A percentile compares a stretch with the other conserved stretches of the same genome.
Evolutionary conservation across 139 green algal species (phyloP).

Genomic region (Chlorella sp.): DNA sequence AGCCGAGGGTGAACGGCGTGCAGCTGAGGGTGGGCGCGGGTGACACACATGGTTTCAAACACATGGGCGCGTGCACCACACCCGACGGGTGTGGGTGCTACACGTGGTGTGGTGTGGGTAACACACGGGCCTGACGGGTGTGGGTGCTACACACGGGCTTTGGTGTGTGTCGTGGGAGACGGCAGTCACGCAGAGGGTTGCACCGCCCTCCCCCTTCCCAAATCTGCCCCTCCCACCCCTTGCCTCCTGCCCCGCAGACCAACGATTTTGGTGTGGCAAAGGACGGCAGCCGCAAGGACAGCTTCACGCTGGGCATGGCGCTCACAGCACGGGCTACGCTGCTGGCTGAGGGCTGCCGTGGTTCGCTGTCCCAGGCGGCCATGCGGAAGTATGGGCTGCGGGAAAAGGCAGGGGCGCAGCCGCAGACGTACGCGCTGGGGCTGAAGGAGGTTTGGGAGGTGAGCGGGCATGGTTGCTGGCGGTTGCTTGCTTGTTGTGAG

Average conservation of each 20-base stretch:
- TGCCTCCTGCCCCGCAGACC: conserved; percentile 54
- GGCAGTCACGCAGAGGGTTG: neutral
- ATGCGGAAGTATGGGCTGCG: conserved; percentile 80
- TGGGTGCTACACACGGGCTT: too few relatives aligned
- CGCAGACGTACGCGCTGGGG: conserved; percentile 91
- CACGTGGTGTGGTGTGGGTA: too few relatives aligned
- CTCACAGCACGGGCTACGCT: conserved; percentile 84
- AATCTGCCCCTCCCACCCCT: neutral
- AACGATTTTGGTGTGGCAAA: conserved; percentile 83
- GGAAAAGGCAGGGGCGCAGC: conserved; percentile 63
- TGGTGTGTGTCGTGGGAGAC: neutral
- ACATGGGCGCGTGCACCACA: too few relatives aligned
- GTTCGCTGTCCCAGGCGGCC: conserved; percentile 83
- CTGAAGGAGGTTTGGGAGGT: conserved; percentile 95
- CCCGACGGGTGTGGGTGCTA: too few relatives aligned
- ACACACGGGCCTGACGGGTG: too few relatives aligned
- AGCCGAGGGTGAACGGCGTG: too few relatives aligned
- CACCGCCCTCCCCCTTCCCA: neutral
- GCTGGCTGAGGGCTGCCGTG: conserved; percentile 91
- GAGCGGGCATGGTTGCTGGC: too few relatives aligned
- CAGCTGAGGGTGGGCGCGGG: too few relatives aligned
- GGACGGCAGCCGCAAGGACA: conserved; percentile 68
- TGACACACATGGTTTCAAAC: too few relatives aligned
- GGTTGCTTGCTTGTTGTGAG: too few relatives aligned
- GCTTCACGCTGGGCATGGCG: conserved; percentile 79